Base-by-base conservation (phyloP, 2,329 filamentous ascomycete genomes). In the Colletotrichum sp. region DNA sequence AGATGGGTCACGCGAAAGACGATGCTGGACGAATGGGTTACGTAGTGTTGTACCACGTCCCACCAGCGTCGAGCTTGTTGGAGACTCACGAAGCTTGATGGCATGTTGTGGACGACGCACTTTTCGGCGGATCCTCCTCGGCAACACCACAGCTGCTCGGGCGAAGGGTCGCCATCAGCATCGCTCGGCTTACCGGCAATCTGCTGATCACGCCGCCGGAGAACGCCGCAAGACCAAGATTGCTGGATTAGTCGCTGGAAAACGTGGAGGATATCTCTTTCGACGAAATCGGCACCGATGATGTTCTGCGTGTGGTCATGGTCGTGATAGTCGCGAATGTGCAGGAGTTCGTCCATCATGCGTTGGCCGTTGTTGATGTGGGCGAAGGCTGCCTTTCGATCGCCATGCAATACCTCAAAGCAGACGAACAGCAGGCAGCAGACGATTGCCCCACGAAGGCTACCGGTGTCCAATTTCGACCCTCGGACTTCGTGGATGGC, bases 361-460 rank as follows among this genome's bases (percentile, higher is more conserved):
- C 79, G 80, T 71, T 85, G 82, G 2, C 85, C 85, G 69, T 82
- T 83, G 63, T 79, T 81, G 63, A 86, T 80, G 76, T 87, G 85
- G 9, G 81, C 78, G 16, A 85, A 79, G 1, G 85, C 85, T 1
- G 81, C 82, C 24, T 79, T 78, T 12, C 79, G 78, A 73, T 86
- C 85, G 26, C 82, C 83, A 74, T 87, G 84, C 52, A 85, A 71
- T 3, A 81, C 80, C 70, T 86, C 84, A 68, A 86, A 85, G 68
- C 84, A 81, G 70, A 83, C 81, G 77, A 86, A 85, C 57, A 86
- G 81, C 64, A 86, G 80, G 69, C 82, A 85, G 71, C 83, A 83
- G 5, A 85, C 67, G 12, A 85, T 81, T 3, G 83, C 83, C 4
- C 82, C 80, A 13, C 78, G 78, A 3, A 83, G 75, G 32, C 78